These are phyloP conservation scores for Fusarium praegraminearum DNA, from an alignment of 2,329 filamentous ascomycete species.

Conservation along the genomic window DNA sequence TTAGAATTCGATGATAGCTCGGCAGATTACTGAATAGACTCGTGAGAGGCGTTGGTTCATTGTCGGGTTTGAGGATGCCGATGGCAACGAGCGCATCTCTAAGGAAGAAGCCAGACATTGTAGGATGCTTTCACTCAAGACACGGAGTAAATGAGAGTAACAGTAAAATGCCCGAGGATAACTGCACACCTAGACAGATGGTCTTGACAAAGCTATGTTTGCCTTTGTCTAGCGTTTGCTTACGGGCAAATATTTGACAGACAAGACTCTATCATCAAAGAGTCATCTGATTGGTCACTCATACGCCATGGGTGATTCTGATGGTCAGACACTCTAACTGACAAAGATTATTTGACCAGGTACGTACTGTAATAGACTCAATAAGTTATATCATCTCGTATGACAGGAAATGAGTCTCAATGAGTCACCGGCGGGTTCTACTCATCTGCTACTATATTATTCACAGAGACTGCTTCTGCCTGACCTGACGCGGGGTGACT, in stretches of 20 bases:
- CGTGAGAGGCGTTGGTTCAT: neutral
- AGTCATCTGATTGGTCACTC: neutral
- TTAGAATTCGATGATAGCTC: neutral
- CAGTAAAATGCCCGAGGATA: neutral
- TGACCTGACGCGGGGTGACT: neutral
- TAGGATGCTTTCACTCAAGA: neutral
- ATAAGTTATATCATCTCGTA: neutral
- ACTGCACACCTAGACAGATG: neutral
- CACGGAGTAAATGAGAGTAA: neutral
- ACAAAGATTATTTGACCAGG: no score
- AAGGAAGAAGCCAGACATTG: neutral
- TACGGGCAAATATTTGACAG: neutral
- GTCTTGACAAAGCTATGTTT: no score
- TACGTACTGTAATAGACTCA: neutral
- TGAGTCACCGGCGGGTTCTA: neutral
- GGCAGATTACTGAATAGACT: slow-evolving; percentile 10
- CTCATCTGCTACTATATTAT: neutral
- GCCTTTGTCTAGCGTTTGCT: neutral
- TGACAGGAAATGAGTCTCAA: neutral
- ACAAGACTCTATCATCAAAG: neutral
- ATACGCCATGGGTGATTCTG: neutral
- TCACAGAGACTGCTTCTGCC: no score
- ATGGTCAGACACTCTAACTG: neutral
- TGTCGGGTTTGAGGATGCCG: neutral
- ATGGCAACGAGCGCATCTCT: neutral